phyloP scores from a whole-genome alignment of 225 moss, liverwort and hornwort genomes.

The Bryoerythrophyllum caledonicum region DNA sequence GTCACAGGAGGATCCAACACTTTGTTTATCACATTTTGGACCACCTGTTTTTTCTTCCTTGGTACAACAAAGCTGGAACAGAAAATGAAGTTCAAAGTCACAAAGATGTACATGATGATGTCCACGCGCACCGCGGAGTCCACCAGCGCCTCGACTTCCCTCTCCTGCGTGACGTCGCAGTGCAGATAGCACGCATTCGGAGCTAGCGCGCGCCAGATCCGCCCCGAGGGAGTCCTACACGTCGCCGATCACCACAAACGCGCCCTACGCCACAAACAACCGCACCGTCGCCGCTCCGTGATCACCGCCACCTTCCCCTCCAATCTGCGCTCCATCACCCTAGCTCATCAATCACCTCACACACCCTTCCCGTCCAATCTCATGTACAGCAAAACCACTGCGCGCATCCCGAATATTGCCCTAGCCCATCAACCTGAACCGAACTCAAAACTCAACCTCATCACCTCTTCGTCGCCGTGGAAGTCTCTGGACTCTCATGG shows the following conservation, averaged over 20 bases:
- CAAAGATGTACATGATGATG: constrained; percentile 9
- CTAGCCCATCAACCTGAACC: background rate
- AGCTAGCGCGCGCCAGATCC: constrained; percentile 34
- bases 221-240: constrained; percentile 34
- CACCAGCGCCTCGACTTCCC: constrained; percentile 37
- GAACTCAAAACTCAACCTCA: background rate
- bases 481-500: background rate
- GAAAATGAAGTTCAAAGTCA: too few species aligned
- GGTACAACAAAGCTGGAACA: too few species aligned
- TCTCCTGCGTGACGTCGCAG: constrained; percentile 40
- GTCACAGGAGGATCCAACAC: background rate
- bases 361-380: too few species aligned
- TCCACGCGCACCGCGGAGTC: constrained; percentile 32
- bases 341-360: too few species aligned
- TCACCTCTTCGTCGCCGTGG: background rate
- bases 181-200: too few species aligned
- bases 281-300: constrained; percentile 38
- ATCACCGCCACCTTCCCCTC: constrained; percentile 20
- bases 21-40: background rate
- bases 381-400: background rate
- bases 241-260: constrained; percentile 43
- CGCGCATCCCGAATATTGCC: background rate
- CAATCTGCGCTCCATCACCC: background rate
- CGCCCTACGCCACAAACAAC: constrained; percentile 41
- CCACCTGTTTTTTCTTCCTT: too few species aligned